Evolutionary conservation across 2,329 filamentous ascomycete species (phyloP).

Genomic region (Fusarium aywerte): DNA sequence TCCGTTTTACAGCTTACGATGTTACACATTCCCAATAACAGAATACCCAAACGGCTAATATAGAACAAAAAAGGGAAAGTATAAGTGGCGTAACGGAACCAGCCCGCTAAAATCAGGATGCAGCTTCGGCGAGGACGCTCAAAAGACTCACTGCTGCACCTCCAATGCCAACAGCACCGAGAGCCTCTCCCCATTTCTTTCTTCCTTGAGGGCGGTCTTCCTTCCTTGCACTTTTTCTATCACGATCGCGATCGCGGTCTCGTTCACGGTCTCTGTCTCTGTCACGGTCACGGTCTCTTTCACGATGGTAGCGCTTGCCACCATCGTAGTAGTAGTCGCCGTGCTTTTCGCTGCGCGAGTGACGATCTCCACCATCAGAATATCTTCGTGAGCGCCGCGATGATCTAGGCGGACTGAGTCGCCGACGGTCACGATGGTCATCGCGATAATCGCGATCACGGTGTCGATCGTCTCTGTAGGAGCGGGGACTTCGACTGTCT

Average conservation of each 20-base stretch:
- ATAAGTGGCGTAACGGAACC: constrained; percentile 11
- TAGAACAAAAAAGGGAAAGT: constrained; percentile 4
- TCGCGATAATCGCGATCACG: constrained; percentile 45
- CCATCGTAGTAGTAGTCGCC: constrained; percentile 51
- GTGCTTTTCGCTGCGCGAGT: constrained; percentile 47
- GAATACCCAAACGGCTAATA: not conserved
- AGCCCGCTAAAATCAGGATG: constrained; percentile 44
- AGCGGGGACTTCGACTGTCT: constrained; percentile 46
- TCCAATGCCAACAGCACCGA: constrained; percentile 68
- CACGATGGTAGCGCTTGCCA: constrained; percentile 52
- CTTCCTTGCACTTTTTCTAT: constrained; percentile 52
- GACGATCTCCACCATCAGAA: constrained; percentile 45
- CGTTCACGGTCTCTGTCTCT: constrained; percentile 41
- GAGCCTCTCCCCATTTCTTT: constrained; percentile 63
- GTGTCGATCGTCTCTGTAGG: constrained; percentile 50
- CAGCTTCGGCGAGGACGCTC: constrained; percentile 68
- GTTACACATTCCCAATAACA: constrained; percentile 9
- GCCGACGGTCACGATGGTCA: constrained; percentile 40
- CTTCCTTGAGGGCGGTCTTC: constrained; percentile 55
- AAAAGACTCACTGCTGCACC: constrained; percentile 69
- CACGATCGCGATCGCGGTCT: constrained; percentile 50
- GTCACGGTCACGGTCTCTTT: constrained; percentile 51
- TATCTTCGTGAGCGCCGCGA: constrained; percentile 42
- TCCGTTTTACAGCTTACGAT: constrained; percentile 2
- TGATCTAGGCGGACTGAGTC: constrained; percentile 27